phyloP scores from a whole-genome alignment of 2,329 filamentous ascomycete species.

The Pestalotiopsis sp. region DNA sequence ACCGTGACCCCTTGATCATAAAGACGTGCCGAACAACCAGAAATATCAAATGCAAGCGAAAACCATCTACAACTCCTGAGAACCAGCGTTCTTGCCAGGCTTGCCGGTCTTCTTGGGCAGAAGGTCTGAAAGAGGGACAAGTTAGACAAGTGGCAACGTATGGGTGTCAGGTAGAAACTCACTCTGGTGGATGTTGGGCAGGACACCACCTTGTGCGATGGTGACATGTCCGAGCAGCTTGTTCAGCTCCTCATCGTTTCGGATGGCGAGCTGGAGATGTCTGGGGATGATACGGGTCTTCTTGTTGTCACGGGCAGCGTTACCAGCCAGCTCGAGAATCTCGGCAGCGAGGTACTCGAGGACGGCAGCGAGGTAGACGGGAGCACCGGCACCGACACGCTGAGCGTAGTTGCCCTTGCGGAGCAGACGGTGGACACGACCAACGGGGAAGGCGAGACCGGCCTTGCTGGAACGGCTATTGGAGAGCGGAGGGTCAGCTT shows the following conservation, averaged over 20 bases:
- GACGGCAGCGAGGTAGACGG: conserved; percentile 95
- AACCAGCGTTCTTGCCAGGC: conserved; percentile 78
- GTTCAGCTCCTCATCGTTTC: conserved; percentile 99
- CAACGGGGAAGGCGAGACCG: conserved; percentile 97
- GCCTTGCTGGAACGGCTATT: conserved; percentile 98
- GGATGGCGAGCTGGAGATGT: conserved; percentile 98
- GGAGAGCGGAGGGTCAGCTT: conserved; percentile 36
- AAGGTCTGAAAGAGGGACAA: conserved; percentile 64
- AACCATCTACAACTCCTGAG: conserved; percentile 84
- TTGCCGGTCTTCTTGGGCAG: conserved; percentile 99
- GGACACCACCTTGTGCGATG: conserved; percentile 94
- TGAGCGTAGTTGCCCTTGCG: conserved; percentile 99
- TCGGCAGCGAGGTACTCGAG: conserved; percentile 98
- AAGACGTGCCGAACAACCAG: conserved; percentile 67
- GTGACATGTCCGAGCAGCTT: conserved; percentile 96
- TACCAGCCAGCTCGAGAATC: conserved; percentile 98
- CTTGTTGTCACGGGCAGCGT: conserved; percentile 99
- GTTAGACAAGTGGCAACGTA: conserved; percentile 35
- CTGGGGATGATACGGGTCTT: conserved; percentile 99
- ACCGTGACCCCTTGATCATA: conserved; percentile 81
- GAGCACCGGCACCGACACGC: conserved; percentile 97
- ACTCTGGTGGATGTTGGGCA: conserved; percentile 98
- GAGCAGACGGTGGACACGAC: conserved; percentile 98
- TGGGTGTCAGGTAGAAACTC: conserved; percentile 44
- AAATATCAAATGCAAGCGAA: conserved; percentile 56